A percentile compares a stretch with the other conserved stretches of the same genome.
Evolutionary conservation across 2,329 filamentous ascomycete genomes (phyloP).

Genomic region (Curvularia eragrostidis): DNA sequence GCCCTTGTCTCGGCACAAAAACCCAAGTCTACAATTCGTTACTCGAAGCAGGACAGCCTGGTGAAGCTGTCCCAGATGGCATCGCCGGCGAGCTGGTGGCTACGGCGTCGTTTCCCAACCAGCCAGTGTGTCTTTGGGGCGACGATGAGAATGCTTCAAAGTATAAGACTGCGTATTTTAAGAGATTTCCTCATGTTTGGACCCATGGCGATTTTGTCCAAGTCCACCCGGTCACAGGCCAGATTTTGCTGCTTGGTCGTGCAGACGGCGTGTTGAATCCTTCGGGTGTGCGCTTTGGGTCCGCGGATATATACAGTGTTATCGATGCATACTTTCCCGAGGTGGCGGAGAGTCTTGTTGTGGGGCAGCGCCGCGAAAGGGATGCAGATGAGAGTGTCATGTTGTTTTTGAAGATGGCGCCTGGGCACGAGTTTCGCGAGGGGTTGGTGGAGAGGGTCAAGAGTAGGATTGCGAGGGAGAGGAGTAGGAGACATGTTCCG

Average conservation of each 20-base stretch:
- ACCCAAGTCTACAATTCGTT: conserved; percentile 66
- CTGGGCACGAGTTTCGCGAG: conserved; percentile 52
- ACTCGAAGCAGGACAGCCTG: conserved; percentile 53
- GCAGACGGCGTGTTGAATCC: conserved; percentile 83
- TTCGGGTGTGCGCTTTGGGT: conserved; percentile 78
- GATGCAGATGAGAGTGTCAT: conserved; percentile 66
- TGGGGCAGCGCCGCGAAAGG: conserved; percentile 73
- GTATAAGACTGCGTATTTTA: conserved; percentile 57
- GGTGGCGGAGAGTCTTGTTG: conserved; percentile 76
- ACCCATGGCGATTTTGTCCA: conserved; percentile 82
- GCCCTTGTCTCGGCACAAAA: conserved; percentile 60
- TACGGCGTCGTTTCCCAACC: conserved; percentile 74
- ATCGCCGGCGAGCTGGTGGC: conserved; percentile 78
- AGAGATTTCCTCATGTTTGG: conserved; percentile 68
- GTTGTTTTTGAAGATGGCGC: conserved; percentile 66
- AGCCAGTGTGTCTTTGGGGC: conserved; percentile 64
- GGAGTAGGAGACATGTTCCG: conserved; percentile 78
- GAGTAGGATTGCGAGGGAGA: conserved; percentile 67
- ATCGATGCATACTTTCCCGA: conserved; percentile 70
- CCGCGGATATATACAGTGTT: conserved; percentile 79
- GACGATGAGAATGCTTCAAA: conserved; percentile 49
- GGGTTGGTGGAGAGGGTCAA: conserved; percentile 66
- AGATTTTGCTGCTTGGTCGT: conserved; percentile 71
- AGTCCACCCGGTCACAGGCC: conserved; percentile 70
- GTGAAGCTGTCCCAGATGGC: conserved; percentile 64